These are phyloP conservation scores for Oxalis stricta DNA, from an alignment of 441 rosid genomes.

Conservation along the genomic window DNA sequence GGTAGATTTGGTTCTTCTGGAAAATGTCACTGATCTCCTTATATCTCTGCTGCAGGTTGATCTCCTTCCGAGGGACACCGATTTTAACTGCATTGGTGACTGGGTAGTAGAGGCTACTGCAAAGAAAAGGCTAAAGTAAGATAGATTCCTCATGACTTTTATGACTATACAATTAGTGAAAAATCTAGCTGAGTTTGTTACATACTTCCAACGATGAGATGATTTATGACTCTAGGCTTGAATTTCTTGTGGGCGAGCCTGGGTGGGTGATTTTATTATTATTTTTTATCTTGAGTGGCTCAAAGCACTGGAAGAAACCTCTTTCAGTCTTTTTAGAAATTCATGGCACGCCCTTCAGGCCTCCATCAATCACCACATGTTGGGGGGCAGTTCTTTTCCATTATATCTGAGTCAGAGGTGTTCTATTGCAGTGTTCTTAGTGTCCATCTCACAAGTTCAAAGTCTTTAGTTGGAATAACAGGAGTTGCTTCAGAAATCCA, in stretches of 20 bases:
- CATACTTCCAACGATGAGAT: no score
- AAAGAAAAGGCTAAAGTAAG: constrained; percentile 89
- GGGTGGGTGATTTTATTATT: no score
- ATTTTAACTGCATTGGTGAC: constrained; percentile 88
- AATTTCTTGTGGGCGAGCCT: no score
- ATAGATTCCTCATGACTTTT: constrained; percentile 7
- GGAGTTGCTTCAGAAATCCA: constrained; percentile 89
- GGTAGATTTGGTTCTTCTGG: neutral
- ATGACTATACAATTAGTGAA: neutral
- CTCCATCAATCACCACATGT: no score
- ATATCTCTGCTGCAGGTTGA: constrained; percentile 40
- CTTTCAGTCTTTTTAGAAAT: no score
- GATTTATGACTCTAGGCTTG: no score
- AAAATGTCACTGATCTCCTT: neutral
- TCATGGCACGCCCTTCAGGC: no score
- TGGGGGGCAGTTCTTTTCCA: no score
- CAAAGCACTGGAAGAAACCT: no score
- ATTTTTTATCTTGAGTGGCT: no score
- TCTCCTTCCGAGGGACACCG: constrained; percentile 87
- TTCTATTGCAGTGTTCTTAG: constrained; percentile 55
- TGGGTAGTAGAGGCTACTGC: constrained; percentile 85
- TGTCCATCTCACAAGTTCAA: constrained; percentile 87
- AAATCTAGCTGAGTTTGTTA: no score
- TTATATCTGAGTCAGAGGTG: constrained; percentile 5
- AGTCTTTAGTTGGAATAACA: constrained; percentile 68